A percentile compares a stretch with the other conserved stretches of the same genome.
Evolutionary conservation across 331 rosid species (phyloP).

Genomic region (Pyrus hybrid): DNA sequence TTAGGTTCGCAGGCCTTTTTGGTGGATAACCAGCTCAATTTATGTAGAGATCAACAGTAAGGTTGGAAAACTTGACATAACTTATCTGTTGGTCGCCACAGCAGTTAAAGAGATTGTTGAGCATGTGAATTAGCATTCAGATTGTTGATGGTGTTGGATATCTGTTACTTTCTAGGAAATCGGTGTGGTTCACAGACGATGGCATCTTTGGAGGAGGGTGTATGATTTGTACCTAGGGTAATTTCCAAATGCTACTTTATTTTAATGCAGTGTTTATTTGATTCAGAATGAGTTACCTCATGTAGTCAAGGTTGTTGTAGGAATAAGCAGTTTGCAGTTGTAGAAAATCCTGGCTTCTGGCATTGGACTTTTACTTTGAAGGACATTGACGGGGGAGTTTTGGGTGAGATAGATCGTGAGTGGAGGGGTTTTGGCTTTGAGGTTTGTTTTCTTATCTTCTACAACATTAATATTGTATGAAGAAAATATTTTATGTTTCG

Average conservation of each 20-base stretch:
- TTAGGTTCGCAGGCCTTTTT: constrained; percentile 94
- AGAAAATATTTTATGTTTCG: not conserved
- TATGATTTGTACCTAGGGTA: constrained; percentile 98
- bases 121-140: constrained; percentile 14
- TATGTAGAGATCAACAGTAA: constrained; percentile 87
- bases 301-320: constrained; percentile 22
- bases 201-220: constrained; percentile 96
- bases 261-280: not conserved
- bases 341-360: constrained; percentile 99
- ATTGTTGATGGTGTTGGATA: constrained; percentile 18
- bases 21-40: constrained; percentile 99
- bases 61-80: constrained; percentile 41
- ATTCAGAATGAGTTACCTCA: not conserved
- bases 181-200: constrained; percentile 93
- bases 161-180: constrained; percentile 53
- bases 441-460: constrained; percentile 29
- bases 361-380: constrained; percentile 92
- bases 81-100: not conserved
- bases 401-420: constrained; percentile 88
- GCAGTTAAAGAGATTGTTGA: not conserved
- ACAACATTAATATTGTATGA: not conserved
- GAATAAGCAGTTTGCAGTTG: constrained; percentile 78
- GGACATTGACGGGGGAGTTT: constrained; percentile 64
- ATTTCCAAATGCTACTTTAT: constrained; percentile 15
- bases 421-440: constrained; percentile 99